Conservation (phyloP, 345 rosid genomes). For the Gossypium stocksii region DNA sequence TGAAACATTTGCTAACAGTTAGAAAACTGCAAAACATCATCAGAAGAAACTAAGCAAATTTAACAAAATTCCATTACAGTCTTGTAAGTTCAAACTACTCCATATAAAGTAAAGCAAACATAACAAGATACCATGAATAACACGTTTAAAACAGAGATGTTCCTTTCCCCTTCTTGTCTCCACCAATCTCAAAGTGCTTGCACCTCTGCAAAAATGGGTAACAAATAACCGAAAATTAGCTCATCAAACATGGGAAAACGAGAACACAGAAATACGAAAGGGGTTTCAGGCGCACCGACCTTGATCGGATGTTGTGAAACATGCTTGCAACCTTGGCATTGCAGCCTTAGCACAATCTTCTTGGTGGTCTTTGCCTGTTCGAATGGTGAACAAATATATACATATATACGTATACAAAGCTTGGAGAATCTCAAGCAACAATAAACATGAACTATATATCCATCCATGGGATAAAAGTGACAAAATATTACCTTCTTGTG, state of each 20-base stretch:
- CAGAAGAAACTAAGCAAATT: not conserved
- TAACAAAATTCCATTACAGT: not conserved
- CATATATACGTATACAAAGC: not conserved
- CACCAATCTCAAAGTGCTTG: conserved; percentile 79
- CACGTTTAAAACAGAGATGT: conserved; percentile 54
- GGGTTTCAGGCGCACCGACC: conserved; percentile 25
- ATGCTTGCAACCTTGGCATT: conserved; percentile 87
- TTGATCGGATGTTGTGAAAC: conserved; percentile 76
- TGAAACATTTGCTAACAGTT: not conserved
- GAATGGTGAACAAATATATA: not conserved
- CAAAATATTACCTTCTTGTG: conserved; percentile 70
- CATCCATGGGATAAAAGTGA: not conserved
- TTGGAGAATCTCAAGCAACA: not conserved
- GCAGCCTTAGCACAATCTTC: conserved; percentile 87
- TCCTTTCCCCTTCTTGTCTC: conserved; percentile 81
- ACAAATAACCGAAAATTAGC: not conserved
- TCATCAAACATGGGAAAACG: not conserved
- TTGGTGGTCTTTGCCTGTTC: conserved; percentile 85
- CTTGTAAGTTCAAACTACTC: not conserved
- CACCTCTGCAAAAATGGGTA: conserved; percentile 45
- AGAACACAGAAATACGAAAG: not conserved
- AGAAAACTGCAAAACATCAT: not conserved
- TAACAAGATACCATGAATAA: not conserved
- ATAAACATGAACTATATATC: not conserved
- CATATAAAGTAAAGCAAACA: not conserved